phyloP scores from a whole-genome alignment of 192 early-diverging fungal genomes.

The Umbelopsis isabellina region DNA sequence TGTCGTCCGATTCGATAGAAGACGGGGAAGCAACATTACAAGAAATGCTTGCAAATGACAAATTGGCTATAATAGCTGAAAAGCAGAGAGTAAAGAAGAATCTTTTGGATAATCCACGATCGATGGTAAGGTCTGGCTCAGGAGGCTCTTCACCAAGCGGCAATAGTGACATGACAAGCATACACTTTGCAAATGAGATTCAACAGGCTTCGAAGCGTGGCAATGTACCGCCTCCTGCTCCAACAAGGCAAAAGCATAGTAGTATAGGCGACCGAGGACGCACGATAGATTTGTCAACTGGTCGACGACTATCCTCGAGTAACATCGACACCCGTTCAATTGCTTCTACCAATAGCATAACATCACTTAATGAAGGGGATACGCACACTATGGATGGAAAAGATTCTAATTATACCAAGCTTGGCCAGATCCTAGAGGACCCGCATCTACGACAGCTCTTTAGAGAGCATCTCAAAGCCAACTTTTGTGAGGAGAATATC shows the following conservation, averaged over 20 bases:
- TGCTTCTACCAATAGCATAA: constrained; percentile 1
- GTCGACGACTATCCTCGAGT: not conserved
- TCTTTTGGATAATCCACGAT: not conserved
- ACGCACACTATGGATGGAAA: constrained; percentile 6
- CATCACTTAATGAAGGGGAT: constrained; percentile 11
- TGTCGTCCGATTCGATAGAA: not conserved
- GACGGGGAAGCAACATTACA: constrained; percentile 18
- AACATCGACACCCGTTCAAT: not conserved
- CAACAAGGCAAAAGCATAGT: not conserved
- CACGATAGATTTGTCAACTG: not conserved
- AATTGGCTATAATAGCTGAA: constrained; percentile 5
- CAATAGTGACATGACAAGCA: not conserved
- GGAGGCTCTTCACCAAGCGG: constrained; percentile 1
- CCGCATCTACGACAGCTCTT: constrained; percentile 55
- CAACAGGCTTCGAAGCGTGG: constrained; percentile 1
- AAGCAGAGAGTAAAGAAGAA: not conserved
- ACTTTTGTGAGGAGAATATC: constrained; percentile 75
- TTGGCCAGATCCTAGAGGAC: constrained; percentile 63
- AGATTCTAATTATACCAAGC: constrained; percentile 50
- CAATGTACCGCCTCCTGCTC: not conserved
- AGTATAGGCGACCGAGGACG: constrained; percentile 4
- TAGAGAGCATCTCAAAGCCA: constrained; percentile 62
- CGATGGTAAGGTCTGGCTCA: not conserved
- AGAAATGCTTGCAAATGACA: constrained; percentile 15
- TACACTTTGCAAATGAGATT: not conserved